phyloP scores from a whole-genome alignment of 2,329 filamentous ascomycete species.

The Fusarium continuum region DNA sequence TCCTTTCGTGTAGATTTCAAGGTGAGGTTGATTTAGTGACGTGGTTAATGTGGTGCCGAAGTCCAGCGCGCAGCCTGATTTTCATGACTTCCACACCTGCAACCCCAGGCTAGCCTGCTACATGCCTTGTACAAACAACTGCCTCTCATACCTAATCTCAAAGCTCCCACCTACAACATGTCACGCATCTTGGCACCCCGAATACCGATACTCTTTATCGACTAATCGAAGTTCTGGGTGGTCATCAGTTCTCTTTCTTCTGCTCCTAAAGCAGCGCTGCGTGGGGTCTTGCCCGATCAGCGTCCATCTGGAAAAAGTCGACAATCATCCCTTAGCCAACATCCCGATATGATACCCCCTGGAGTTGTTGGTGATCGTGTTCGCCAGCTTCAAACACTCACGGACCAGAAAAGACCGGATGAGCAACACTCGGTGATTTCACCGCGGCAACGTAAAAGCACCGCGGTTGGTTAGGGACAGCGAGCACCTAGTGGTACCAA shows the following conservation, averaged over 20 bases:
- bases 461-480: conserved; percentile 43
- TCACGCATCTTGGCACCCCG: conserved; percentile 6
- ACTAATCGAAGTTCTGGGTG: conserved; percentile 9
- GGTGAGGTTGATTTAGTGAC: conserved; percentile 5
- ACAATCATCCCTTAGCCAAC: conserved; percentile 7
- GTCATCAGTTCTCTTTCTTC: background rate
- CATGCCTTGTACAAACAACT: background rate
- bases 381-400: conserved; percentile 42
- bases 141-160: background rate
- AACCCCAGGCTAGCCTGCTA: conserved; percentile 1
- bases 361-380: conserved; percentile 46
- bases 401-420: conserved; percentile 13
- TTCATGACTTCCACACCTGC: conserved; percentile 9
- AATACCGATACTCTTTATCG: conserved; percentile 13
- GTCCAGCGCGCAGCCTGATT: conserved; percentile 8
- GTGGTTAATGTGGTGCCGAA: conserved; percentile 21
- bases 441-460: conserved; percentile 38
- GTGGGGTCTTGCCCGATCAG: conserved; percentile 4
- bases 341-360: conserved; percentile 32
- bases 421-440: conserved; percentile 10
- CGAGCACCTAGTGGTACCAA: conserved; percentile 39
- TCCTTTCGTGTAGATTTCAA: conserved; percentile 4
- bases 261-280: conserved; percentile 23
- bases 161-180: conserved; percentile 14
- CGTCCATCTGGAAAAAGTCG: conserved; percentile 6